Evolutionary conservation across 495 filamentous ascomycete genomes (phyloP).

Genomic region (Xylaria palmicola): DNA sequence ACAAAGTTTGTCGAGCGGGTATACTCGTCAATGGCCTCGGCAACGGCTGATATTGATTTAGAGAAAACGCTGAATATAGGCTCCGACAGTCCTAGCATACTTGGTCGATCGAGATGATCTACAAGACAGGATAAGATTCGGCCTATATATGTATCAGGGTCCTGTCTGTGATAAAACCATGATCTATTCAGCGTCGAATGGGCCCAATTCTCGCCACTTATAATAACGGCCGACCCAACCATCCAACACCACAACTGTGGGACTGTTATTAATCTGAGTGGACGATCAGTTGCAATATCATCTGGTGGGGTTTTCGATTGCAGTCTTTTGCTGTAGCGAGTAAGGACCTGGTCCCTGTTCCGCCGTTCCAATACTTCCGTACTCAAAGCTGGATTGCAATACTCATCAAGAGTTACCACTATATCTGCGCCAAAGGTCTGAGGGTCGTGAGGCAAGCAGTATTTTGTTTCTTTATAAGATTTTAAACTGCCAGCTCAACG

Average conservation of each 20-base stretch:
- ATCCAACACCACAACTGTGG: neutral
- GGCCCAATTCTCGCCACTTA: neutral
- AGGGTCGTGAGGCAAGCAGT: neutral
- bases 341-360: neutral
- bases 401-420: neutral
- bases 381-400: neutral
- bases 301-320: neutral
- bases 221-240: neutral
- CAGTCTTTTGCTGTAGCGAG: neutral
- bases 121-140: neutral
- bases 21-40: neutral
- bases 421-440: neutral
- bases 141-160: neutral
- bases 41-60: neutral
- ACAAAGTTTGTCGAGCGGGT: neutral
- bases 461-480: neutral
- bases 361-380: neutral
- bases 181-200: neutral
- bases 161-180: too few relatives aligned
- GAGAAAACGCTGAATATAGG: conserved; percentile 1
- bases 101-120: neutral
- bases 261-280: neutral
- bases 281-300: neutral
- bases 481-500: neutral
- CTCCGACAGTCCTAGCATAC: neutral